Conservation (phyloP, 179 eudicot species). For the Silene vulgaris region DNA sequence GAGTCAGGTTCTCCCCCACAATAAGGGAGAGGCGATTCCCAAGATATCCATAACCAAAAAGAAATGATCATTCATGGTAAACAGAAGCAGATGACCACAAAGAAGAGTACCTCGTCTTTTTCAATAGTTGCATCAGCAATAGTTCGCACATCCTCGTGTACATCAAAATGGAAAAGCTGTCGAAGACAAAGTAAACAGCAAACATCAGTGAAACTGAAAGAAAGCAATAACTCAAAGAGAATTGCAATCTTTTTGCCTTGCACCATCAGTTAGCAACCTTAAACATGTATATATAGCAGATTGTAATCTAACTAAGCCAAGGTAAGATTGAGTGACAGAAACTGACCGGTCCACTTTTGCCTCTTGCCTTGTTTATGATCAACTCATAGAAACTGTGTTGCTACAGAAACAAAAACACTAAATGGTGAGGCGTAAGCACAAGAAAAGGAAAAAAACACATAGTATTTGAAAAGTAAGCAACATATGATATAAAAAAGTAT, state of each 20-base stretch:
- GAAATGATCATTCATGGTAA: too few relatives aligned
- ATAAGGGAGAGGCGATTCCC: too few relatives aligned
- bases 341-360: slow-evolving; percentile 97
- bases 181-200: neutral
- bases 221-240: neutral
- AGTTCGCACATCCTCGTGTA: slow-evolving; percentile 96
- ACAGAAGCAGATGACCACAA: too few relatives aligned
- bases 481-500: neutral
- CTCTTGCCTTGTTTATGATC: slow-evolving; percentile 94
- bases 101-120: slow-evolving; percentile 79
- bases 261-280: neutral
- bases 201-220: slow-evolving; percentile 20
- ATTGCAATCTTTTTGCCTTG: neutral
- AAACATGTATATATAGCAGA: neutral
- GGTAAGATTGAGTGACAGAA: slow-evolving; percentile 17
- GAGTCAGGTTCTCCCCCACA: too few relatives aligned
- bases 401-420: slow-evolving; percentile 34
- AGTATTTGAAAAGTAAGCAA: neutral
- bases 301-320: neutral
- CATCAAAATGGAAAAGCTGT: slow-evolving; percentile 99
- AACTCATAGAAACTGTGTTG: slow-evolving; percentile 98
- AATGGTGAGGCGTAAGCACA: slow-evolving; percentile 11
- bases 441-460: neutral
- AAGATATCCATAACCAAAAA: too few relatives aligned
- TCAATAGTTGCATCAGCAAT: slow-evolving; percentile 97